A percentile compares a stretch with the other conserved stretches of the same genome.
These are phyloP conservation scores for Saccharum hybrid DNA, from an alignment of 202 grass and related monocot species.

Conservation along the genomic window DNA sequence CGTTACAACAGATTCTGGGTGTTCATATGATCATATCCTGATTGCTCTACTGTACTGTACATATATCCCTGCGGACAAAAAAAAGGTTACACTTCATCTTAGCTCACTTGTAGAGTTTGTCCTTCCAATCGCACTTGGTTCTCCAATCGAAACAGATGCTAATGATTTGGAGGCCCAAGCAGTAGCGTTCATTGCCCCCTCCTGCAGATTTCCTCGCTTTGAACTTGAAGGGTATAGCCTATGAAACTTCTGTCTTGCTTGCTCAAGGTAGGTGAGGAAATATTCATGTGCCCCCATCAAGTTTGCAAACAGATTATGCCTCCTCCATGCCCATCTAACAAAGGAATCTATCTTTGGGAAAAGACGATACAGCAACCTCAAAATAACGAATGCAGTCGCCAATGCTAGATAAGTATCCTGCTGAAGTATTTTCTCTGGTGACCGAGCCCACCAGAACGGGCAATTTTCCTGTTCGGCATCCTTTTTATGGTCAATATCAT, in stretches of 20 bases:
- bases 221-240: conserved; percentile 78
- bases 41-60: conserved; percentile 86
- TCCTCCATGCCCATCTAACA: conserved; percentile 66
- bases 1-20: conserved; percentile 56
- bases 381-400: conserved; percentile 66
- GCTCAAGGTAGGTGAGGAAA: conserved; percentile 65
- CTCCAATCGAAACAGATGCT: conserved; percentile 87
- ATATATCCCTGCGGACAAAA: conserved; percentile 53
- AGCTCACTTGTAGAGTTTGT: conserved; percentile 60
- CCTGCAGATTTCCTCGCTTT: conserved; percentile 80
- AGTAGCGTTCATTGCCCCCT: conserved; percentile 74
- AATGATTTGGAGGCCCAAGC: conserved; percentile 88
- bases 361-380: conserved; percentile 70
- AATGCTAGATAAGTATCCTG: conserved; percentile 91
- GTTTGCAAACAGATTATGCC: conserved; percentile 65
- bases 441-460: conserved; percentile 93
- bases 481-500: conserved; percentile 54
- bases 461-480: conserved; percentile 74
- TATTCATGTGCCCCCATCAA: conserved; percentile 60
- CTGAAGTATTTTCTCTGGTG: conserved; percentile 94
- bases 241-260: conserved; percentile 62
- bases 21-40: conserved; percentile 57
- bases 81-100: conserved; percentile 63
- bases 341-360: conserved; percentile 67
- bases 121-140: conserved; percentile 67